Evolutionary conservation across 352 stramenopile species (phyloP), one percentile per base, ranked within the genome.

Genomic region (Pythium apleroticum): DNA sequence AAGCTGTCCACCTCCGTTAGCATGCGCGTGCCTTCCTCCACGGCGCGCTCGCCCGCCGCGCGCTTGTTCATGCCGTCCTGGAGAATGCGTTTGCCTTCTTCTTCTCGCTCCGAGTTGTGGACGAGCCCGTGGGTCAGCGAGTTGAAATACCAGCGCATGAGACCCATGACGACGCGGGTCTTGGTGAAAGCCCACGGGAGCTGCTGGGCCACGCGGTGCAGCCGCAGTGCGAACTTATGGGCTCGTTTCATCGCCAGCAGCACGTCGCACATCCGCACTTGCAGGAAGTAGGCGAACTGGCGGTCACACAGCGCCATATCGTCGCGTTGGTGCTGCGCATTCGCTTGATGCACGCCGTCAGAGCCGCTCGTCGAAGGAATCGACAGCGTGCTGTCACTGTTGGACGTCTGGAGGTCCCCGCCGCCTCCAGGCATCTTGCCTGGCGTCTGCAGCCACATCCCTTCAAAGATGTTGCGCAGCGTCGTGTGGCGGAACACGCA

Each of bases 221-320:
- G 66, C 5, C 72, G 63, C 20, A 90, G 50, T 31, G 80, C 83
- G 35, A 94, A 79, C 2, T 50, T 53, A 28, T 91, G 85, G 3
- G 83, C 80, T 41, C 83, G 74, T 55, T 86, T 69, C 78, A 94
- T 84, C 0, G 72, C 74, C 11, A 73, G 60, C 33, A 91, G 59
- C 20, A 92, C 79, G 53, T 94, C 83, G 45, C 81, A 90, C 49
- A 70, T 68, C 10, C 85, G 81, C n/a, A 94, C 83, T 63, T 92
- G 85, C 4, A 94, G 64, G 52, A 94, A 94, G 52, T 91, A 91
- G 0, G 81, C 72, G 68, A 93, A 93, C 60, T 93, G 83, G 0
- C 83, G 78, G 46, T 94, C 83, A 17, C 76, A 78, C 11, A 87
- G 58, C 22, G 73, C 33, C 9, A 80, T 49, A 28, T 78, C 76